Evolutionary conservation across 2,329 filamentous ascomycete species (phyloP), one percentile per base, ranked within the genome.

Genomic region (Trichoderma semiorbis): DNA sequence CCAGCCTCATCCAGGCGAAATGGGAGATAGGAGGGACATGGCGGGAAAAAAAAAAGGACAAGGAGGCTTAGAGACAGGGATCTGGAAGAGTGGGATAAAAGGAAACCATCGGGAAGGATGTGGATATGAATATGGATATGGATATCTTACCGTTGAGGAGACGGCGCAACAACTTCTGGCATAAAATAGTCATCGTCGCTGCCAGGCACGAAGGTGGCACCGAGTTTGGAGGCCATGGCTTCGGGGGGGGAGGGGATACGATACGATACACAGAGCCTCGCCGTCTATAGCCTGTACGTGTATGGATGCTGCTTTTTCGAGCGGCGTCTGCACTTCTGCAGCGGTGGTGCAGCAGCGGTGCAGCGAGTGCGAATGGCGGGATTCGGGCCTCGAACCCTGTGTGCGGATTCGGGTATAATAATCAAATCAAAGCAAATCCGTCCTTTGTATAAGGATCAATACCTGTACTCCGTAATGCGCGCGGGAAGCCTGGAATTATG

Each of bases 131-230:
- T 47, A 12, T 50, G 43, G 18, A 47, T 47, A 50, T 70, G 71
- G 74, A 62, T 81, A 43, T 63, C 85, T 77, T 78, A 89, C 87
- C 87, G 84, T 81, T 89, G 87, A 75, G 87, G 87, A 63, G 85
- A 80, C 72, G 87, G 87, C 72, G 87, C 87, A 74, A 88, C 80
- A 74, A 89, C 87, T 78, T 89, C 86, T 73, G 87, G 87, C 86
- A 89, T 87, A 78, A 86, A 88, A 77, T 87, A 89, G 79, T 89
- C 87, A 78, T 89, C 87, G 71, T 84, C 83, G 69, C 86, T 87
- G 73, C 87, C 86, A 39, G 87, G 87, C 71, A 88, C 86, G 78
- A 89, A 89, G 61, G 87, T 89, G 74, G 87, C 87, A 77, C 85
- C 85, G 74, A 89, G 74, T 69, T 79, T 79, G 69, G 71, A 70